Percentiles rank a stretch among this genome's conserved stretches.
These are phyloP conservation scores for Pleomassaria siparia DNA, from an alignment of 2,329 filamentous ascomycete genomes.

Conservation along the genomic window DNA sequence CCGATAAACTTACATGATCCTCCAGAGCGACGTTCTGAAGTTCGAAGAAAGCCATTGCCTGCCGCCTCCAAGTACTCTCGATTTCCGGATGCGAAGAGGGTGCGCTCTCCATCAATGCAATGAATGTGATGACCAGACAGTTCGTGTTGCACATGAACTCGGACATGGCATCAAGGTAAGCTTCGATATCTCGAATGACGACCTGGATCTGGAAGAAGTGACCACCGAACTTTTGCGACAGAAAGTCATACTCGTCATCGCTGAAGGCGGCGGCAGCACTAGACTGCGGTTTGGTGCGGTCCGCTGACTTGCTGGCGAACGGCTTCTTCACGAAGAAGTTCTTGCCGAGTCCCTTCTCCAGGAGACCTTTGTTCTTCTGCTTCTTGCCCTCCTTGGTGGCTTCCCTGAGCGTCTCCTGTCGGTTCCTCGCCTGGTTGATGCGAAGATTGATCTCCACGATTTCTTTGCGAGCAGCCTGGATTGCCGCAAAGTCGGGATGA, in stretches of 20 bases:
- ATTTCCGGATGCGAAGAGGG: constrained; percentile 71
- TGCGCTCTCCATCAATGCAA: constrained; percentile 71
- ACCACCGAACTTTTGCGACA: constrained; percentile 85
- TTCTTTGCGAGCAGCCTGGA: constrained; percentile 74
- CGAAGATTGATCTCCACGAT: constrained; percentile 61
- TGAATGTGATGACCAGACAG: constrained; percentile 77
- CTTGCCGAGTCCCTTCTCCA: constrained; percentile 58
- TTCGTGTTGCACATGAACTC: constrained; percentile 81
- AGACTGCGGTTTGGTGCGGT: constrained; percentile 76
- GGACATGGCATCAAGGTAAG: constrained; percentile 79
- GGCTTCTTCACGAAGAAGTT: constrained; percentile 80
- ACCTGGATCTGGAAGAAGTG: constrained; percentile 92
- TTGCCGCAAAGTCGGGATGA: constrained; percentile 75
- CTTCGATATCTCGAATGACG: constrained; percentile 90
- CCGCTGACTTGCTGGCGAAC: constrained; percentile 79
- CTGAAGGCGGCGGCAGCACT: constrained; percentile 66
- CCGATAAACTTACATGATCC: constrained; percentile 68
- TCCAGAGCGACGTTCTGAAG: constrained; percentile 80
- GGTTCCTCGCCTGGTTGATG: constrained; percentile 95
- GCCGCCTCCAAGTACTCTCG: constrained; percentile 91
- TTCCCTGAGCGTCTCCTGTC: constrained; percentile 74
- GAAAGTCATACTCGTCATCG: constrained; percentile 76
- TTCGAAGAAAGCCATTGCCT: constrained; percentile 84
- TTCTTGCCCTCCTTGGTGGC: constrained; percentile 40
- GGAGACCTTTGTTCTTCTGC: constrained; percentile 32